Evolutionary conservation across 2,329 filamentous ascomycete genomes (phyloP).

Genomic region (Cercospora zeae-maydis): DNA sequence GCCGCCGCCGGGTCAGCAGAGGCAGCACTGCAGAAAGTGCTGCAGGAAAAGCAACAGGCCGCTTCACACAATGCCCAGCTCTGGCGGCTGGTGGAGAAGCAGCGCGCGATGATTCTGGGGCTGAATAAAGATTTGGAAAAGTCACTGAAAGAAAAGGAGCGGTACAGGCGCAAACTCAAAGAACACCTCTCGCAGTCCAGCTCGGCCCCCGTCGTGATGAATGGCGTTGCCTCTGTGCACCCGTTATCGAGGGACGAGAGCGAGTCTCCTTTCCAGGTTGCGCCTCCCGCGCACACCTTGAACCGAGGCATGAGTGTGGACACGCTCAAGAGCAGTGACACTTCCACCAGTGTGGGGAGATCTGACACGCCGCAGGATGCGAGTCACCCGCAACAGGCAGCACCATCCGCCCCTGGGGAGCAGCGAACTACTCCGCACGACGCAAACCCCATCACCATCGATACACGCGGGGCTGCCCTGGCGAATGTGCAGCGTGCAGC

Average conservation of each 20-base stretch:
- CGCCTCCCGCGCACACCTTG: slow-evolving; percentile 11
- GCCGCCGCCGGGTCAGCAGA: slow-evolving; percentile 84
- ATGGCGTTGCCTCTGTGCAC: slow-evolving; percentile 17
- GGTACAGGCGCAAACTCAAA: slow-evolving; percentile 85
- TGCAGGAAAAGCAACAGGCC: slow-evolving; percentile 88
- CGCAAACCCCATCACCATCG: background rate
- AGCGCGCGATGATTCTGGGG: slow-evolving; percentile 86
- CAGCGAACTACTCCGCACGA: background rate
- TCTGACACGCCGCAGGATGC: slow-evolving; percentile 35
- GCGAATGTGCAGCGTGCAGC: slow-evolving; percentile 17
- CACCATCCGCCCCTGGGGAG: slow-evolving; percentile 14
- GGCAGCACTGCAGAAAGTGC: slow-evolving; percentile 78
- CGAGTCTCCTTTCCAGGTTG: slow-evolving; percentile 27
- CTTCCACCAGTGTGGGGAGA: slow-evolving; percentile 24
- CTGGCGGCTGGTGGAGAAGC: slow-evolving; percentile 95
- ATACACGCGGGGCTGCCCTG: slow-evolving; percentile 10
- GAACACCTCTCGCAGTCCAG: slow-evolving; percentile 57
- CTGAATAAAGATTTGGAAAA: slow-evolving; percentile 92
- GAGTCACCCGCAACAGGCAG: background rate
- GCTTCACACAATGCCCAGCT: slow-evolving; percentile 86
- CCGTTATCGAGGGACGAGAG: slow-evolving; percentile 27
- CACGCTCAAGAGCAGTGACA: slow-evolving; percentile 32
- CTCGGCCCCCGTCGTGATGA: slow-evolving; percentile 30
- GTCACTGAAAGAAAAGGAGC: slow-evolving; percentile 88
- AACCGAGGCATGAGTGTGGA: slow-evolving; percentile 29